Evolutionary conservation across 805 yeast species (phyloP).

Genomic region (Wickerhamiella australiensis): DNA sequence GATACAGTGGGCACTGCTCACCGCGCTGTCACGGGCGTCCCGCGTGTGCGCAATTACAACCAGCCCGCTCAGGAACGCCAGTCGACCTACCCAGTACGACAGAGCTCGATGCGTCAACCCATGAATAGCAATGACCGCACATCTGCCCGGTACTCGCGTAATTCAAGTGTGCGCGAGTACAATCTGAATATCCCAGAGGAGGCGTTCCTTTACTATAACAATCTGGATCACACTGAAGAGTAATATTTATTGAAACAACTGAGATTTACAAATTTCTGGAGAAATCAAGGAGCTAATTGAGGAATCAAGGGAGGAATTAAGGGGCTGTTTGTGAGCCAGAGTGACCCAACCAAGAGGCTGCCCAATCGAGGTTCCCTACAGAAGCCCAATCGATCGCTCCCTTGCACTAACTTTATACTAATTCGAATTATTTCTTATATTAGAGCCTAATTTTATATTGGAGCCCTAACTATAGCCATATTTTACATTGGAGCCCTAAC

Average conservation of each 20-base stretch:
- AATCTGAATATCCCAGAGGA: conserved; percentile 21
- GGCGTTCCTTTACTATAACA: conserved; percentile 16
- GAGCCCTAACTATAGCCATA: too few species aligned
- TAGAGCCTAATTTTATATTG: too few species aligned
- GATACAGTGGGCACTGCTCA: conserved; percentile 3
- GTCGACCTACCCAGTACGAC: conserved; percentile 6
- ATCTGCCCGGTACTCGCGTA: conserved; percentile 13
- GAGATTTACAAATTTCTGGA: too few species aligned
- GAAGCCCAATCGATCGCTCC: too few species aligned
- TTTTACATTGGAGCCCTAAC: too few species aligned
- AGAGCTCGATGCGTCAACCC: conserved; percentile 9
- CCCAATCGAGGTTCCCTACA: too few species aligned
- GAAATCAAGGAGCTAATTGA: too few species aligned
- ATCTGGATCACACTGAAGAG: conserved; percentile 5
- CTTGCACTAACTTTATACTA: too few species aligned
- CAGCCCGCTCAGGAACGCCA: background rate
- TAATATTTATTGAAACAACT: conserved; percentile 1
- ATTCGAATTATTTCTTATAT: too few species aligned
- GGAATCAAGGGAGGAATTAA: too few species aligned
- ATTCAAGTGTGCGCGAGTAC: conserved; percentile 18
- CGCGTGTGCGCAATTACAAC: conserved; percentile 3
- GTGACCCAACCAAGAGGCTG: too few species aligned
- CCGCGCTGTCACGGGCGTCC: conserved; percentile 4
- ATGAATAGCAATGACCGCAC: background rate
- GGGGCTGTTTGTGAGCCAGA: too few species aligned